Evolutionary conservation across 2,329 filamentous ascomycete species (phyloP), one percentile per base, ranked within the genome.

Genomic region (Albifimbria verrucaria): DNA sequence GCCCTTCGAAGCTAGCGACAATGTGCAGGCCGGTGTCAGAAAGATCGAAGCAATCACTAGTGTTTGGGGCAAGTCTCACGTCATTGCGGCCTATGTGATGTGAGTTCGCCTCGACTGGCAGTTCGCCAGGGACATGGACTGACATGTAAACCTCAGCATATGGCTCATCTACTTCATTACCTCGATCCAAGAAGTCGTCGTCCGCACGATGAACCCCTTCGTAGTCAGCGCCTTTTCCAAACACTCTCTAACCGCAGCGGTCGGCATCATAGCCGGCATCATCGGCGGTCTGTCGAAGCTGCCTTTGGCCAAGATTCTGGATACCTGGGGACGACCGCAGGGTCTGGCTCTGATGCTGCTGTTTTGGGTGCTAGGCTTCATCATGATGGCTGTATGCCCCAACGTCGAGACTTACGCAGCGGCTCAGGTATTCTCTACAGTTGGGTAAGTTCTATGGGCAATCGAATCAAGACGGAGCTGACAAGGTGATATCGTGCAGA

Each of bases 291-390:
- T 85, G 4, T 75, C 79, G 46, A 83, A 83, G 61, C 77, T 85
- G 2, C 79, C 82, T 2, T 76, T 84, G 61, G 83, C 83, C 32
- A 87, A 87, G 63, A 68, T 86, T 17, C 73, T 86, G 44, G 81
- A 87, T 66, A 73, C 85, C 12, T 86, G 81, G 71, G 84, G 82
- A 51, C 80, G 83, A 49, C 77, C 82, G 11, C 76, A 85, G 60
- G 82, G 81, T 7, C 79, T 83, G 59, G 68, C 76, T 25, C 57
- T 83, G 32, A 78, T 78, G 54, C 72, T 81, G 7, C 50, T 73
- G 6, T 67, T 81, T 24, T 75, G 76, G 56, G 71, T 77, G 3
- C 20, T 73, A 54, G 72, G 71, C 12, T 74, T 85, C 50, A 73
- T 85, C 51, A 77, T 88, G 68, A 87, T 86, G 73, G 85, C 86